A percentile compares a stretch with the other conserved stretches of the same genome.
Conservation (phyloP, 2,329 filamentous ascomycete species). For the Arthrocladium fulminans region DNA sequence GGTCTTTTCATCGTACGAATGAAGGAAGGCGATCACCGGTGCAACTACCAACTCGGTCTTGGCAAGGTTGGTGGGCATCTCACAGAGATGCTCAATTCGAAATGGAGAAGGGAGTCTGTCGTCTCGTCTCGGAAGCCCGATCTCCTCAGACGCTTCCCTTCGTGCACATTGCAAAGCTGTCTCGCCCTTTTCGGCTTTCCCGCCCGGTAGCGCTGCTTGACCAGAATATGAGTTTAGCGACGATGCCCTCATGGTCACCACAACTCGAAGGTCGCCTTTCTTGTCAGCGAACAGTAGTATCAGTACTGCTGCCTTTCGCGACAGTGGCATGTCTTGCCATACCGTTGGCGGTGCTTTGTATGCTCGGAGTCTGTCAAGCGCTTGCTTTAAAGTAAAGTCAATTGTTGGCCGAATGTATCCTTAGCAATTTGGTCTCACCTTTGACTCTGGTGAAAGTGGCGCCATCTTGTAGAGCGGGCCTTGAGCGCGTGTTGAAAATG, state of each 20-base stretch:
- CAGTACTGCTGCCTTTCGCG: constrained; percentile 73
- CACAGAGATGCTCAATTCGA: constrained; percentile 76
- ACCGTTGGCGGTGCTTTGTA: constrained; percentile 50
- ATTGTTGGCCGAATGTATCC: neutral
- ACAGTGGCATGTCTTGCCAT: constrained; percentile 49
- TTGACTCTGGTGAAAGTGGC: constrained; percentile 15
- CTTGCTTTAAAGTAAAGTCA: constrained; percentile 30
- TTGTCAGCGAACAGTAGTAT: constrained; percentile 81
- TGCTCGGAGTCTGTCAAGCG: constrained; percentile 47
- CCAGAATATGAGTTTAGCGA: constrained; percentile 60
- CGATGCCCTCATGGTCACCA: constrained; percentile 53
- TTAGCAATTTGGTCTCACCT: constrained; percentile 11
- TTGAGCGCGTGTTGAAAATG: constrained; percentile 8
- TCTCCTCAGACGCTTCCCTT: constrained; percentile 86
- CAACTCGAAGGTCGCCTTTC: constrained; percentile 63
- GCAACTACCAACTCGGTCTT: constrained; percentile 65
- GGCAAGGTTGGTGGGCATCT: constrained; percentile 67
- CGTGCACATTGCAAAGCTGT: constrained; percentile 69
- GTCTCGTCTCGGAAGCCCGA: constrained; percentile 60
- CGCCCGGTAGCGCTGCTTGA: constrained; percentile 78
- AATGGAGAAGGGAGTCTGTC: constrained; percentile 67
- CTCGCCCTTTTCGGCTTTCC: constrained; percentile 50
- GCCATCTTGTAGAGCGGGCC: constrained; percentile 14
- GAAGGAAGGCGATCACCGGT: constrained; percentile 69
- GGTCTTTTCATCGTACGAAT: constrained; percentile 46